Evolutionary conservation across 2,329 filamentous ascomycete genomes (phyloP).

Genomic region (Pezicula neosporulosa): DNA sequence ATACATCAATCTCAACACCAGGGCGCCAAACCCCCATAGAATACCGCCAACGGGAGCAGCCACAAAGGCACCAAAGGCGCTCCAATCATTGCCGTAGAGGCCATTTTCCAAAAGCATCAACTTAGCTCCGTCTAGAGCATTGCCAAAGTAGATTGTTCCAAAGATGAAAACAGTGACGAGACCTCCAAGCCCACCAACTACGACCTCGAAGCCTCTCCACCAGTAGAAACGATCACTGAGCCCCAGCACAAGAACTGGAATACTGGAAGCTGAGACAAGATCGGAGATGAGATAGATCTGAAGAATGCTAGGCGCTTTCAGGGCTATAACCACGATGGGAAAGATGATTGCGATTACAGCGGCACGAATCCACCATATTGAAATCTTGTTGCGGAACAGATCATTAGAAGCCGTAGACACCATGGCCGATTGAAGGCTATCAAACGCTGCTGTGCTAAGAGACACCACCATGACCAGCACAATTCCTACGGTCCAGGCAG

Average conservation of each 20-base stretch:
- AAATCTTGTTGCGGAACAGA: constrained; percentile 76
- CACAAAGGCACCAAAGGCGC: constrained; percentile 78
- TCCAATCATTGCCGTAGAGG: constrained; percentile 76
- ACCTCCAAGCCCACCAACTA: constrained; percentile 73
- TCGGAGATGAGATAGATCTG: constrained; percentile 84
- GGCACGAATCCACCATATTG: constrained; percentile 68
- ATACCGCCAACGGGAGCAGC: constrained; percentile 74
- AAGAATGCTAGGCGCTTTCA: constrained; percentile 70
- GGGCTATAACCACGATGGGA: constrained; percentile 69
- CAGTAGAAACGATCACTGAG: constrained; percentile 63
- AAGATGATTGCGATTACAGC: constrained; percentile 70
- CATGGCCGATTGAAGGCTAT: constrained; percentile 79
- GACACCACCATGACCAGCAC: constrained; percentile 78
- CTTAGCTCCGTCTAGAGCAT: constrained; percentile 57
- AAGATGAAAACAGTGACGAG: constrained; percentile 80
- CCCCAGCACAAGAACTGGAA: constrained; percentile 73
- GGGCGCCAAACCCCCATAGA: constrained; percentile 65
- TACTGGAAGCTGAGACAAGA: constrained; percentile 70
- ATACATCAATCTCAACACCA: constrained; percentile 54
- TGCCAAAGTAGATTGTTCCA: constrained; percentile 73
- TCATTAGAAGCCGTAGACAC: constrained; percentile 83
- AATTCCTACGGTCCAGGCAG: constrained; percentile 77
- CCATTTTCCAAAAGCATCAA: constrained; percentile 71
- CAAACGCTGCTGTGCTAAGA: constrained; percentile 74
- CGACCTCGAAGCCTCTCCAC: constrained; percentile 78